Evolutionary conservation across 2,329 filamentous ascomycete species (phyloP), one percentile per base, ranked within the genome.

Genomic region (Macrophomina phaseolina): DNA sequence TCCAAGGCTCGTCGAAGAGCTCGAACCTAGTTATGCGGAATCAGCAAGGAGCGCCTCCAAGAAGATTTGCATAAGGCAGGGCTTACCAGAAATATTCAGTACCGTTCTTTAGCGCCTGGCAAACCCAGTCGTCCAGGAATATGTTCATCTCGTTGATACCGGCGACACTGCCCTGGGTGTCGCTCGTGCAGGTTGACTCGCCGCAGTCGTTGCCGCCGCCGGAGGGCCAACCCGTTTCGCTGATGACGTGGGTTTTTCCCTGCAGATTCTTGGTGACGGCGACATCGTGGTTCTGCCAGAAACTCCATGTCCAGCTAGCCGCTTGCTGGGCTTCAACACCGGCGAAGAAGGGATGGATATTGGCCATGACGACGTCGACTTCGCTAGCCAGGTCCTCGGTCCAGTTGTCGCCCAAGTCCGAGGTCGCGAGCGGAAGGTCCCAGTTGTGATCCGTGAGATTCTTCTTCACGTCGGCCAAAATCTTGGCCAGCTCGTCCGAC

Each of bases 1-100:
- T 97, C 94, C 94, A 98, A 2, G 93, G 93, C 83, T 98, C 94
- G 76, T 98, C 94, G 76, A 97, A 98, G 9, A 93, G 93, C 76
- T 94, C 92, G 77, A 98, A 97, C 88, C 87, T 88, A 68, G 8
- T 11, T n/a, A 12, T 34, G 52, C 12, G 9, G 14, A 16, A 14
- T 49, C 18, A 53, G 42, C 32, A n/a, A 7, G 18, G 7, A 34
- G n/a, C 36, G 12, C 18, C 9, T n/a, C 30, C 18, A 14, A 4
- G 28, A 42, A 55, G 5, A 9, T 16, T 45, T 30, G 7, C 14
- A 53, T 16, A n/a, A 32, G 16, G n/a, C n/a, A n/a, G 30, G n/a
- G 42, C 85, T 78, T 78, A 89, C 94, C 94, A 98, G 76, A 97
- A 97, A 78, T 97, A 98, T 71, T 96, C 89, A 1, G 93, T 97